These are phyloP conservation scores for Xylaria longipes DNA, from an alignment of 495 filamentous ascomycete genomes.

Conservation along the genomic window DNA sequence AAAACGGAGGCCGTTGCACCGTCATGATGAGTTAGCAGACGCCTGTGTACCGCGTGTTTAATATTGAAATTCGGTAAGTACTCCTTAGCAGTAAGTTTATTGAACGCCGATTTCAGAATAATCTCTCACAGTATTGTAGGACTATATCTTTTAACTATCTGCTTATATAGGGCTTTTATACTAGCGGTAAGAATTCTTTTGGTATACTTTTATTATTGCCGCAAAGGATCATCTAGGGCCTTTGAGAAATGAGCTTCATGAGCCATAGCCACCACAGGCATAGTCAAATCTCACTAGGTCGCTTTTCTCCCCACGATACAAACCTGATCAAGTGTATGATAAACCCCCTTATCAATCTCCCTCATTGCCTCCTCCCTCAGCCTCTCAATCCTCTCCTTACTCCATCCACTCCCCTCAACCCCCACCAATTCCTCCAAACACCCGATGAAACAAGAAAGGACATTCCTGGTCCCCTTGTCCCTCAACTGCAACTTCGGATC, in stretches of 20 bases:
- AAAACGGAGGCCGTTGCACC: too few relatives aligned
- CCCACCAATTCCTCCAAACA: not conserved
- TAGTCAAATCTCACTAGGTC: not conserved
- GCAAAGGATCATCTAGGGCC: too few relatives aligned
- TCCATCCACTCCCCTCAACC: constrained; percentile 1
- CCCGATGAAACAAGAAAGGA: not conserved
- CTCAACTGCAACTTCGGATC: not conserved
- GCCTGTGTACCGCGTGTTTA: too few relatives aligned
- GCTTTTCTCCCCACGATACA: not conserved
- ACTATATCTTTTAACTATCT: too few relatives aligned
- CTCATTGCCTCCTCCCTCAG: not conserved
- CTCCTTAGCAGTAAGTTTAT: too few relatives aligned
- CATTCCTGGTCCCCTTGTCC: not conserved
- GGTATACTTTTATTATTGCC: too few relatives aligned
- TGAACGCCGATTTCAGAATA: too few relatives aligned
- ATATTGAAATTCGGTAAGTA: too few relatives aligned
- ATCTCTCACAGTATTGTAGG: too few relatives aligned
- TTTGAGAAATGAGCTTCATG: not conserved
- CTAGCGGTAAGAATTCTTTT: too few relatives aligned
- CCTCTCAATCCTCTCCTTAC: not conserved
- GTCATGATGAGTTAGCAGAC: too few relatives aligned
- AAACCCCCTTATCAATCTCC: not conserved
- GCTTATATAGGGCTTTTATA: too few relatives aligned
- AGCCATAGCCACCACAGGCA: not conserved
- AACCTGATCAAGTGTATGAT: constrained; percentile 3